Evolutionary conservation across 768 basidiomycete species (phyloP).

Genomic region (Suillus lakei): DNA sequence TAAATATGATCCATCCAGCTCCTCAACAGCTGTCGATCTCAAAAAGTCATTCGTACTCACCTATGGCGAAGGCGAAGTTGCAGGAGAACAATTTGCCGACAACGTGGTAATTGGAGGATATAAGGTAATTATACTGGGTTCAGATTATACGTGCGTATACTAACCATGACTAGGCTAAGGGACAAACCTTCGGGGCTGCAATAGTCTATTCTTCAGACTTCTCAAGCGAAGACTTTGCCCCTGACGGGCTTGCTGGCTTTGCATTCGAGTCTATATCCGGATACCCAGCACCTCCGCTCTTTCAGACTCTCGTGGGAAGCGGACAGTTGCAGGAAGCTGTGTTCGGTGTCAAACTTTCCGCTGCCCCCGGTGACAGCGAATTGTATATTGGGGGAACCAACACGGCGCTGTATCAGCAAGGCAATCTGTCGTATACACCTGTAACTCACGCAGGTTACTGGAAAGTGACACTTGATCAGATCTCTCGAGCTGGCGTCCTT

Average conservation of each 20-base stretch:
- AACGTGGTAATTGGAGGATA: conserved; percentile 45
- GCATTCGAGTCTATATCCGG: conserved; percentile 44
- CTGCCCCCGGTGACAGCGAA: conserved; percentile 46
- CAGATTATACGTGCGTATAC: neutral
- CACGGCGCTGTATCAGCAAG: conserved; percentile 47
- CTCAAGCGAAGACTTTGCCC: conserved; percentile 23
- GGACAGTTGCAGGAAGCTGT: conserved; percentile 36
- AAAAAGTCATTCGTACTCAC: conserved; percentile 34
- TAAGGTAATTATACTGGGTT: conserved; percentile 28
- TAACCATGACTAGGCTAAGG: conserved; percentile 31
- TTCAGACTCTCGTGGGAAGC: conserved; percentile 49
- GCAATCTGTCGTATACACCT: conserved; percentile 44
- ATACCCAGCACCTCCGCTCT: conserved; percentile 41
- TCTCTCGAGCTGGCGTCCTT: conserved; percentile 27
- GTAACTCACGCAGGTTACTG: conserved; percentile 41
- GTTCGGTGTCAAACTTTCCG: conserved; percentile 55
- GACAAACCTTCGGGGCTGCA: conserved; percentile 51
- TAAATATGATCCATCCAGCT: conserved; percentile 33
- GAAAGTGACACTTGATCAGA: conserved; percentile 39
- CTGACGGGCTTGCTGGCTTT: conserved; percentile 51
- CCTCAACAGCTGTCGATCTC: conserved; percentile 37
- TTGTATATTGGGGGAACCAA: conserved; percentile 63
- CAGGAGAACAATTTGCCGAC: conserved; percentile 47
- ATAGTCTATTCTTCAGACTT: conserved; percentile 41
- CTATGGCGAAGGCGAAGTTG: conserved; percentile 44